phyloP scores from a whole-genome alignment of 495 filamentous ascomycete genomes.

The Podospora australis region DNA sequence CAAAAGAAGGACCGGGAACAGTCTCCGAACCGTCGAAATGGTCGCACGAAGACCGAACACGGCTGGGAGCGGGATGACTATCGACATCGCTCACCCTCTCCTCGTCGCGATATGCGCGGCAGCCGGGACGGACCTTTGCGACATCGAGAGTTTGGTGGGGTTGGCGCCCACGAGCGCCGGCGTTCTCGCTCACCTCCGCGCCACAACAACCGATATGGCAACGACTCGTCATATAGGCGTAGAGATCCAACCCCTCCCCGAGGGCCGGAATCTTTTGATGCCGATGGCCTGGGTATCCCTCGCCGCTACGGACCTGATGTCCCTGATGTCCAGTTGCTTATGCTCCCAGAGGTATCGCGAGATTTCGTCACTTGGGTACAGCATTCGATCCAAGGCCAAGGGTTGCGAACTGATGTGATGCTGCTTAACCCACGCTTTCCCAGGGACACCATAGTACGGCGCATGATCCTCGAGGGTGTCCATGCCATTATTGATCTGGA shows the following conservation, averaged over 20 bases:
- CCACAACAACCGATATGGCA: conserved; percentile 27
- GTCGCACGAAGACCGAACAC: conserved; percentile 1
- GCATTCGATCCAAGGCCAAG: conserved; percentile 60
- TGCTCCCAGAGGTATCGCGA: conserved; percentile 71
- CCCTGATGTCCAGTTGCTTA: conserved; percentile 84
- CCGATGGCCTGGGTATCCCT: conserved; percentile 64
- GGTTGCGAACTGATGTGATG: conserved; percentile 68
- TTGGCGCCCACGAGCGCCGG: conserved; percentile 29
- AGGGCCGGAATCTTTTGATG: conserved; percentile 40
- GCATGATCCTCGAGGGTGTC: conserved; percentile 85
- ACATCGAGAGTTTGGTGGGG: conserved; percentile 28
- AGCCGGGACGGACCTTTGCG: conserved; percentile 35
- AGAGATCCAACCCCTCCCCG: conserved; percentile 61
- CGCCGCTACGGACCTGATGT: conserved; percentile 67
- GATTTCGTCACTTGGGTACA: conserved; percentile 81
- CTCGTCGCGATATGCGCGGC: conserved; percentile 39
- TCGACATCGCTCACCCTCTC: conserved; percentile 43
- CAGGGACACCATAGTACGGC: conserved; percentile 67
- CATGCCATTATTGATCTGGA: conserved; percentile 74
- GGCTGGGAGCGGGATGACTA: conserved; percentile 58
- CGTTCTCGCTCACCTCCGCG: conserved; percentile 55
- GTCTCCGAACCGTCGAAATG: conserved; percentile 25
- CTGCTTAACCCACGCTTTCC: conserved; percentile 71
- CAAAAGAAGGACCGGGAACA: conserved; percentile 50
- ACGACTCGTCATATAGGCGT: conserved; percentile 52